Evolutionary conservation across 2,329 filamentous ascomycete species (phyloP), one percentile per base, ranked within the genome.

Genomic region (Pseudogymnoascus sp.): DNA sequence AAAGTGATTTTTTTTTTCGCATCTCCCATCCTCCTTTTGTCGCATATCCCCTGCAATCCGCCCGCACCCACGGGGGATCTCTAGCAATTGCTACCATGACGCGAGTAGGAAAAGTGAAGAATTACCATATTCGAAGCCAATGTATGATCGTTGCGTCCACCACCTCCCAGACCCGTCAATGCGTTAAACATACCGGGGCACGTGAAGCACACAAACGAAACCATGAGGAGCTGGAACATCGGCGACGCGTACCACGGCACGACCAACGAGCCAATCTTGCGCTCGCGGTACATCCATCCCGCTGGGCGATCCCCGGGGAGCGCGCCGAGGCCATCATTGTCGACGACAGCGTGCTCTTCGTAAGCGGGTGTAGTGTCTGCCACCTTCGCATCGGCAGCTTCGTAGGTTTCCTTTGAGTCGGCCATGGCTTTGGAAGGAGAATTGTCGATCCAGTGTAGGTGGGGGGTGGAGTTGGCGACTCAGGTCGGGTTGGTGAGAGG

Each of bases 121-220:
- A 68, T 56, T 64, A 73, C 72, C 71, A 73, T 73, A 31, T 73
- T 65, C 73, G 88, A 87, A 69, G 83, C 80, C 63, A 82, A 60
- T 14, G 62, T 70, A 7, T 76, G 66, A 70, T 85, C 77, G 66
- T 84, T 72, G 69, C 83, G 82, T 59, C 85, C 87, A 72, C 79
- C 86, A 64, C 85, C 87, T 64, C 87, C 87, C 37, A 89, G 77
- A 65, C 87, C 86, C 65, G 77, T 78, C 64, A 89, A 76, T 18
- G 87, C 85, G 70, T 89, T 89, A 78, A 84, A 89, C 85, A 89
- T 88, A 69, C 87, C 87, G 0, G 87, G 87, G 72, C 87, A 90
- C 65, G 89, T 73, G 78, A 90, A 89, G 72, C 86, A 89, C 60
- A 89, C 85, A 65, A 88, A 79, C 21, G 85, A 80, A 63, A 92